Evolutionary conservation across 1,284 basidiomycete species (phyloP).

Genomic region (Moesziomyces sp.): DNA sequence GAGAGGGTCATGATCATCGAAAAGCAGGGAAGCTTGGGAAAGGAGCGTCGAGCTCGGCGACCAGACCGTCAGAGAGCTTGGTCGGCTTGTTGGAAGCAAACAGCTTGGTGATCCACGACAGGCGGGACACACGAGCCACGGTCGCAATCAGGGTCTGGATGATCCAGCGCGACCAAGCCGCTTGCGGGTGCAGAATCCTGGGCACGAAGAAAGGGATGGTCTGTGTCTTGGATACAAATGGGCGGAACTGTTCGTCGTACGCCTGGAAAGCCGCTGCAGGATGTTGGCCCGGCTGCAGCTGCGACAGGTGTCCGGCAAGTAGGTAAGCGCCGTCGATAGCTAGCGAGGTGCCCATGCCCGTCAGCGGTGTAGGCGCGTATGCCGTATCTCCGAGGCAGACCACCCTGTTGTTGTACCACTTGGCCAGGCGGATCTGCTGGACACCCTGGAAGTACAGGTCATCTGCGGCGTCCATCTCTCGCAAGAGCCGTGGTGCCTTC

Average conservation of each 20-base stretch:
- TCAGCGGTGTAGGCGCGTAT: conserved; percentile 49
- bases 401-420: conserved; percentile 41
- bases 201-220: conserved; percentile 40
- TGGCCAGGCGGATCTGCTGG: conserved; percentile 41
- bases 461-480: conserved; percentile 16
- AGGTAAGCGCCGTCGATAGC: conserved; percentile 47
- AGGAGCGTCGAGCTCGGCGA: conserved; percentile 16
- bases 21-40: conserved; percentile 17
- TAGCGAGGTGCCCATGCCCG: conserved; percentile 49
- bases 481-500: conserved; percentile 27
- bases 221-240: conserved; percentile 43
- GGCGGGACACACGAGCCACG: not conserved
- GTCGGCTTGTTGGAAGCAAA: not conserved
- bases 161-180: conserved; percentile 13
- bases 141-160: conserved; percentile 10
- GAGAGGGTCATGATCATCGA: not conserved
- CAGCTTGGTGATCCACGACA: conserved; percentile 2
- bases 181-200: conserved; percentile 25
- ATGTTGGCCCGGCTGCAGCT: conserved; percentile 15
- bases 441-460: conserved; percentile 52
- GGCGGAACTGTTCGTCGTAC: conserved; percentile 33
- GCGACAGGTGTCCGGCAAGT: conserved; percentile 45
- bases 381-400: conserved; percentile 53
- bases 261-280: conserved; percentile 27
- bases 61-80: conserved; percentile 5